Conservation (phyloP, 169 alveolate genomes). For the Miamiensis avidus region DNA sequence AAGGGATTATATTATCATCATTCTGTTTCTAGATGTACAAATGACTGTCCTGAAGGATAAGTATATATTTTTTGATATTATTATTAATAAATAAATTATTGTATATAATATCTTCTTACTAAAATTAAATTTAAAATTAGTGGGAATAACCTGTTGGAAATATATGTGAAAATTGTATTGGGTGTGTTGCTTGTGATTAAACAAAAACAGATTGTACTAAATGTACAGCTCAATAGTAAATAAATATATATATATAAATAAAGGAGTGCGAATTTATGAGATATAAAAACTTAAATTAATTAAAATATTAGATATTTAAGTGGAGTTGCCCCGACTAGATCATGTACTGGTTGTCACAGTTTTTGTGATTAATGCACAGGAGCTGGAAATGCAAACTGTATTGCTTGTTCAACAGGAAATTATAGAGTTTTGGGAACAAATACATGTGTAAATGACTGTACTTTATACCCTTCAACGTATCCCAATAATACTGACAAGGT, state of each 20-base stretch:
- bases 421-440: neutral
- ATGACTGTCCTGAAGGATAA: neutral
- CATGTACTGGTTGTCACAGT: neutral
- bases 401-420: neutral
- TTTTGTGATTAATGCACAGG: neutral
- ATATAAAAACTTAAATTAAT: too few relatives aligned
- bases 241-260: too few relatives aligned
- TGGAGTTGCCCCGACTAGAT: neutral
- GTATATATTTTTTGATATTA: neutral
- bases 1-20: neutral
- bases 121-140: neutral
- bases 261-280: neutral
- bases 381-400: neutral
- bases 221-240: neutral
- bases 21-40: neutral
- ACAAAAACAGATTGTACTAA: neutral
- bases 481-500: neutral
- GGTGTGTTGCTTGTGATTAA: neutral
- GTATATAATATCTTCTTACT: neutral
- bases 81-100: too few relatives aligned
- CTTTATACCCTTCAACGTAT: neutral
- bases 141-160: neutral
- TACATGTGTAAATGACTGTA: neutral
- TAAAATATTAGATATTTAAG: neutral
- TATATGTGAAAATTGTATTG: neutral